Evolutionary conservation across 2,329 filamentous ascomycete genomes (phyloP).

Genomic region (Neopestalotiopsis sp.): DNA sequence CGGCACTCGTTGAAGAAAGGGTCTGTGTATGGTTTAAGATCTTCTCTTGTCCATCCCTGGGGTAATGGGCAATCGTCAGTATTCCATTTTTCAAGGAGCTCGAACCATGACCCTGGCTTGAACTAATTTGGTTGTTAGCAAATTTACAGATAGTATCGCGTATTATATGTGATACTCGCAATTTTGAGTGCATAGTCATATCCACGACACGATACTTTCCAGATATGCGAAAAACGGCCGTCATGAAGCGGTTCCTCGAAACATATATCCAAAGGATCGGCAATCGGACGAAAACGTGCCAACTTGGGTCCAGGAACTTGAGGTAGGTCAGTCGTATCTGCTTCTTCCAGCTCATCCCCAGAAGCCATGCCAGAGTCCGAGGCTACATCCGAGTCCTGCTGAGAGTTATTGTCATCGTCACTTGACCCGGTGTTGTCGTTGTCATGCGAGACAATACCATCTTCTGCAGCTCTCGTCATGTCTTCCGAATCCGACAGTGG

Average conservation of each 20-base stretch:
- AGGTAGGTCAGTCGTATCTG: neutral
- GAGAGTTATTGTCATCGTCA: neutral
- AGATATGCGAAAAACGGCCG: neutral
- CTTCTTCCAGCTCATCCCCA: neutral
- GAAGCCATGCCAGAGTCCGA: neutral
- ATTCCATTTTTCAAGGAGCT: neutral
- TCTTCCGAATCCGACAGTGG: no score
- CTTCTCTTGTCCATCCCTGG: neutral
- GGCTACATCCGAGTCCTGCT: neutral
- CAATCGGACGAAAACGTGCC: neutral
- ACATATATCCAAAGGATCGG: constrained; percentile 6
- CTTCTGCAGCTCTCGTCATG: no score
- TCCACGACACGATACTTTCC: constrained; percentile 12
- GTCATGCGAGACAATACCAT: no score
- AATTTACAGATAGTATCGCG: neutral
- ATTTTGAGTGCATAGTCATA: constrained; percentile 11
- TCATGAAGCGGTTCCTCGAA: neutral
- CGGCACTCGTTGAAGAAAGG: constrained; percentile 13
- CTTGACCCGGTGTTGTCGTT: no score
- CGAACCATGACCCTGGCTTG: neutral
- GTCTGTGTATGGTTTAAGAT: neutral
- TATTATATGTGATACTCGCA: neutral
- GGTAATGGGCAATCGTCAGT: neutral
- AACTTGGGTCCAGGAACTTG: neutral
- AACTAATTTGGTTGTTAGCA: neutral